A percentile compares a stretch with the other conserved stretches of the same genome.
Conservation (phyloP, 1,139 yeast species). For the Casaregolazyma lundiana region DNA sequence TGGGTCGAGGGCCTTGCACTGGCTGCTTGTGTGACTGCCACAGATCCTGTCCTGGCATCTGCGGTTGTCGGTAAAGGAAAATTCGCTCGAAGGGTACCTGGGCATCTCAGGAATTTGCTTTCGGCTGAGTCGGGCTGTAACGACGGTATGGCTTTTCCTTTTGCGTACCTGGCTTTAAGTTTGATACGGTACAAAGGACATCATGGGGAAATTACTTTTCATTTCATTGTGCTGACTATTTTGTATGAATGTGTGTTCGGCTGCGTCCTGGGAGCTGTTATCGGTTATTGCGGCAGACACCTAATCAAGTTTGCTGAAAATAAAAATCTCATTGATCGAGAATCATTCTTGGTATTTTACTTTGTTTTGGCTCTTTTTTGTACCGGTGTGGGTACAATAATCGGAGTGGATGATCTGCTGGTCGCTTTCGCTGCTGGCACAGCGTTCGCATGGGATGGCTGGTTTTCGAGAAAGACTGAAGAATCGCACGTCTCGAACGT, state of each 20-base stretch:
- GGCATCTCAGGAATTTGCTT: slow-evolving; percentile 82
- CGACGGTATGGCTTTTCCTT: slow-evolving; percentile 98
- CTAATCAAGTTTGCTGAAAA: slow-evolving; percentile 75
- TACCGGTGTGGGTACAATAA: slow-evolving; percentile 88
- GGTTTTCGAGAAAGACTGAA: slow-evolving; percentile 81
- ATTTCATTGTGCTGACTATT: slow-evolving; percentile 78
- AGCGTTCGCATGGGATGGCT: slow-evolving; percentile 96
- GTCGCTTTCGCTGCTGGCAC: slow-evolving; percentile 96
- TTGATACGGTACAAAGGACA: slow-evolving; percentile 64
- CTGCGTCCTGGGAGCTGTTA: slow-evolving; percentile 63
- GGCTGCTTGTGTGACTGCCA: slow-evolving; percentile 93
- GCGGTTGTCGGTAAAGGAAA: slow-evolving; percentile 98
- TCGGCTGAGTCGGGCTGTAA: slow-evolving; percentile 97
- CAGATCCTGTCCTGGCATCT: slow-evolving; percentile 96
- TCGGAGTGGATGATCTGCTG: slow-evolving; percentile 88
- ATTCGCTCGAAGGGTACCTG: slow-evolving; percentile 95
- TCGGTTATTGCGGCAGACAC: slow-evolving; percentile 75
- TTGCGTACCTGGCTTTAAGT: slow-evolving; percentile 70
- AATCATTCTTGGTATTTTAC: slow-evolving; percentile 88
- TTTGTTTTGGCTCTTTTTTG: slow-evolving; percentile 80
- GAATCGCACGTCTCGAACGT: slow-evolving; percentile 92
- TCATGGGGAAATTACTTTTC: slow-evolving; percentile 65
- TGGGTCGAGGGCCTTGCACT: slow-evolving; percentile 76
- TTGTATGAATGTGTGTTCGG: slow-evolving; percentile 89
- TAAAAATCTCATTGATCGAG: slow-evolving; percentile 77